These are phyloP conservation scores for Chlamydomonas sp. DNA, from an alignment of 139 green algal genomes.

Conservation along the genomic window DNA sequence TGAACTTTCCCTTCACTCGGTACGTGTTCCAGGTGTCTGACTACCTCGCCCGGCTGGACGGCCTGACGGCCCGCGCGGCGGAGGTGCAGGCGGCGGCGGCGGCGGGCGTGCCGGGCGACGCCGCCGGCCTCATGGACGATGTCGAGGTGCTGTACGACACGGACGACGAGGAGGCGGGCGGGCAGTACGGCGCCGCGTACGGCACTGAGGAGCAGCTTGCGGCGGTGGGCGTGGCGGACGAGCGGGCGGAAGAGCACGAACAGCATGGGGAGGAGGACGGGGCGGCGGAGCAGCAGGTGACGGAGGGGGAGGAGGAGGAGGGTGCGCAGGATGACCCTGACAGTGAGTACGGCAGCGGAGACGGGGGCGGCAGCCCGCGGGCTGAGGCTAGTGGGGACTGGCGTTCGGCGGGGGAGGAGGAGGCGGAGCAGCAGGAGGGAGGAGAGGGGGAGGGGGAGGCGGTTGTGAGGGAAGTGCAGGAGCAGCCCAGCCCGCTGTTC, in stretches of 20 bases:
- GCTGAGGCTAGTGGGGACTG: too few species aligned
- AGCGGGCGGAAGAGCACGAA: background rate
- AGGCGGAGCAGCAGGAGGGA: background rate
- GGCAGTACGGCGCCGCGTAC: background rate
- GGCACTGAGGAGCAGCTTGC: background rate
- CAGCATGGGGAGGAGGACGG: background rate
- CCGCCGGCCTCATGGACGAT: conserved; percentile 18
- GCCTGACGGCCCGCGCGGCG: background rate
- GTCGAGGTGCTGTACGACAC: conserved; percentile 16
- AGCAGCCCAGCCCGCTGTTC: background rate
- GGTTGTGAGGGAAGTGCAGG: background rate
- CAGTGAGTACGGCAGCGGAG: too few species aligned
- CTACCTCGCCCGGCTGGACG: conserved; percentile 33
- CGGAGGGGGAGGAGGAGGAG: too few species aligned
- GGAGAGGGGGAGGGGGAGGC: background rate
- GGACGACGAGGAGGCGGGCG: background rate
- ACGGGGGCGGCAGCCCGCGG: too few species aligned
- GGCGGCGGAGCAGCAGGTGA: too few species aligned
- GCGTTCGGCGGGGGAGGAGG: background rate
- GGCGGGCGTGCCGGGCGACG: conserved; percentile 10
- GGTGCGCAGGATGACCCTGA: too few species aligned
- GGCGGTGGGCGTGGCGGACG: background rate
- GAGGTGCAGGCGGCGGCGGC: conserved; percentile 28
- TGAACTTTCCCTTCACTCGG: too few species aligned
- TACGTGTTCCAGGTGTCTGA: too few species aligned